Evolutionary conservation across 2,329 filamentous ascomycete species (phyloP), one percentile per base, ranked within the genome.

Genomic region (Hyphodiscus sp.): DNA sequence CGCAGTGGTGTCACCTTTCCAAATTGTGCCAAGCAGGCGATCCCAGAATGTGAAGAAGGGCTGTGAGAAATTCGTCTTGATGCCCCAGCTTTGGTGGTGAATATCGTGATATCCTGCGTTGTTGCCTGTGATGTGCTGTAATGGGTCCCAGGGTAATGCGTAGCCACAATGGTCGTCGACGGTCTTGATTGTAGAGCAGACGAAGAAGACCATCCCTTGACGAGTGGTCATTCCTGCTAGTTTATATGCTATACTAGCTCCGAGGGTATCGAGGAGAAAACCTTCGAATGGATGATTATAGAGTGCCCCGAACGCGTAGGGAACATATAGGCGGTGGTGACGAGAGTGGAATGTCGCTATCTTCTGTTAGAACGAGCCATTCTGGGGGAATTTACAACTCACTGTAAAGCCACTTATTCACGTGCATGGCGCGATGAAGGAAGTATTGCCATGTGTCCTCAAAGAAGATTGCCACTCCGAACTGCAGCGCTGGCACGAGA

Each of bases 401-500:
- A 94, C 89, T 87, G 77, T 97, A 97, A 63, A 99, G 80, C 88
- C 89, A 97, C 71, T 89, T 91, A 75, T 97, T 96, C 76, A 94
- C 79, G 73, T 99, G 94, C 94, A 99, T 99, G 54, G 87, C 81
- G 41, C 94, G 89, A 72, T 99, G 94, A 65, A 92, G 79, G 73
- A 96, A 96, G 74, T 99, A 99, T 70, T 99, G 92, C 94, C 94
- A 99, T 45, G 91, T 94, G 72, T 99, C 94, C 62, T 97, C 81
- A 60, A 95, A 76, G 59, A 82, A 73, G 56, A 92, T 80, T 20
- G 85, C 94, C 48, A 88, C 66, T 54, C 81, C 73, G 67, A 96
- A 88, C 69, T 97, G 92, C 47, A 92, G 52, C 2, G 75, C 78
- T 0, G 94, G 94, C 58, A 97, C 78, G 41, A 85, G 68, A 58